These are phyloP conservation scores for Lepiota brunneoincarnata DNA, from an alignment of 768 basidiomycete species.

Conservation along the genomic window DNA sequence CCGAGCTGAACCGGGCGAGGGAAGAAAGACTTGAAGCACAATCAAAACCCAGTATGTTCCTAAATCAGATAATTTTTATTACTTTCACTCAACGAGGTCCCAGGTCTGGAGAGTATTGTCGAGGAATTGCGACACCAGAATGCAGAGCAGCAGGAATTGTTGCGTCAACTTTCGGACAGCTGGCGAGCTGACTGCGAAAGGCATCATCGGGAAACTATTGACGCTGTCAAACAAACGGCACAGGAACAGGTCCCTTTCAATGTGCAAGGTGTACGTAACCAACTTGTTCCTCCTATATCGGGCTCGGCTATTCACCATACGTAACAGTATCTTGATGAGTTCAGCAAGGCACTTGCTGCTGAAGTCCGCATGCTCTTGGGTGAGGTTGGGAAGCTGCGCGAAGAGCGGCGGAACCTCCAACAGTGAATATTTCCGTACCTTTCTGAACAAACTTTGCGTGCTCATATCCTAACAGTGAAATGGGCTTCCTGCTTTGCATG, in stretches of 20 bases:
- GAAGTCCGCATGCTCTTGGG: conserved; percentile 82
- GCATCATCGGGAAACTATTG: conserved; percentile 67
- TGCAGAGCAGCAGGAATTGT: conserved; percentile 52
- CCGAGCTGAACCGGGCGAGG: conserved; percentile 47
- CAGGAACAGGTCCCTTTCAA: conserved; percentile 80
- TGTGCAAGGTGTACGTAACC: conserved; percentile 67
- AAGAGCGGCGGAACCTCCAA: conserved; percentile 75
- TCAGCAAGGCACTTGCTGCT: conserved; percentile 78
- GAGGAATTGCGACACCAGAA: conserved; percentile 60
- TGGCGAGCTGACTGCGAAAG: conserved; percentile 65
- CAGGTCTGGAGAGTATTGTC: conserved; percentile 60
- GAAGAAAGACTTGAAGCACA: conserved; percentile 53
- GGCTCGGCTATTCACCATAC: not conserved
- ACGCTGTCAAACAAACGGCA: conserved; percentile 67
- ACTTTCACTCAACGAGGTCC: conserved; percentile 8
- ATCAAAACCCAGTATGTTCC: conserved; percentile 51
- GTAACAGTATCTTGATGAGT: conserved; percentile 77
- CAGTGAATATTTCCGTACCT: conserved; percentile 50
- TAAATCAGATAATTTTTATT: conserved; percentile 3
- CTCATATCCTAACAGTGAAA: conserved; percentile 48
- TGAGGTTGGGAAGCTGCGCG: conserved; percentile 81
- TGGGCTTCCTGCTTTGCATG: conserved; percentile 67
- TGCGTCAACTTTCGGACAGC: conserved; percentile 55
- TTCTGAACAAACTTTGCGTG: not conserved
- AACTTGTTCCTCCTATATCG: not conserved